Evolutionary conservation across 2,329 filamentous ascomycete genomes (phyloP), one percentile per base, ranked within the genome.

Genomic region (Gaeumannomyces sp.): DNA sequence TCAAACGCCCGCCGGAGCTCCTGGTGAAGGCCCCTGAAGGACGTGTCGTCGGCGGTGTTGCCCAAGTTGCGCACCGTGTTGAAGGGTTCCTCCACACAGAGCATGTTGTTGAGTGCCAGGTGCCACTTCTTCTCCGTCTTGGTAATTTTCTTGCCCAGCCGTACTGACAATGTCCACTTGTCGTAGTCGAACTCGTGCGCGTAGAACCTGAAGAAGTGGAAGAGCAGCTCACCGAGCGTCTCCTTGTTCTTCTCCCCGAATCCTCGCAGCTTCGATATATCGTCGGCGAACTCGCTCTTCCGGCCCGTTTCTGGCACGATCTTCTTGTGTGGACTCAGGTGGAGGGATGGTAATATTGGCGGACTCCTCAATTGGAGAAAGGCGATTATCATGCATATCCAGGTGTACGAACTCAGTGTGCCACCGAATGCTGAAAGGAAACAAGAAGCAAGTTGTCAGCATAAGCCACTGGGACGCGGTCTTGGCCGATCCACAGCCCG

Each of bases 351-450:
- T 28, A 99, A 78, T 64, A 99, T 86, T 0, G 94, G 91, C 22
- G 92, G 91, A 66, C 89, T 84, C 71, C 93, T 88, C 63, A 92
- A 90, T 77, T 99, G 95, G 31, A 99, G 83, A 73, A 98, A 99
- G 70, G 93, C 96, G 74, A 99, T 90, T 70, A 98, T 96, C 83
- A 99, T 87, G 77, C 95, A 99, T 74, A 98, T 98, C 95, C 95
- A 99, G 28, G 95, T 97, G 74, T 99, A 99, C 25, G 95, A 99
- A 76, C 94, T 98, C 66, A 99, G 83, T 8, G 95, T 99, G 65
- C 92, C 93, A 68, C 95, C 93, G 74, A 93, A 92, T 66, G 91
- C 95, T 96, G 73, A 7, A 45, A 65, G 27, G 19, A 35, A n/a
- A n/a, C n/a, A n/a, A 38, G 14, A 16, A 50, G 53, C 29, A 65